These are phyloP conservation scores for Ilex paraguariensis DNA, from an alignment of 305 asterid genomes.

Conservation along the genomic window DNA sequence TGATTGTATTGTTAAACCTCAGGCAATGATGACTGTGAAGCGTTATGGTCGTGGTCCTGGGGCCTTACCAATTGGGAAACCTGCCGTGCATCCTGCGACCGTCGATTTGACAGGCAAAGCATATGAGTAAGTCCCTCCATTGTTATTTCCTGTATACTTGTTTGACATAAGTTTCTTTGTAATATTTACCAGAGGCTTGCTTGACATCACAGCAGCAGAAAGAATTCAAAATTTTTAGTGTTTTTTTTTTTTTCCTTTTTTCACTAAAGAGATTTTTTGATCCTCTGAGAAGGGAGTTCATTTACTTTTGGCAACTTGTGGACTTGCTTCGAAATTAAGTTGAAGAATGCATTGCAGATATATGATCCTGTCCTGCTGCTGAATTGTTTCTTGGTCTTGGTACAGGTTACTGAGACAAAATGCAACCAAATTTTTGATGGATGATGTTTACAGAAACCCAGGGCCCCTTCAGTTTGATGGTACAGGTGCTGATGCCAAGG, in stretches of 20 bases:
- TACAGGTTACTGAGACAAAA: constrained; percentile 78
- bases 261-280: too few relatives aligned
- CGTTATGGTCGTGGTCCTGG: constrained; percentile 83
- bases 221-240: too few relatives aligned
- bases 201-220: too few relatives aligned
- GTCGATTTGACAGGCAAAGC: constrained; percentile 94
- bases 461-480: constrained; percentile 97
- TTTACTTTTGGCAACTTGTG: too few relatives aligned
- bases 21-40: constrained; percentile 94
- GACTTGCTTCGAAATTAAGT: too few relatives aligned
- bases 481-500: constrained; percentile 91
- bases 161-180: too few relatives aligned
- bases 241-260: too few relatives aligned
- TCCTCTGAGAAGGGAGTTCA: too few relatives aligned
- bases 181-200: too few relatives aligned
- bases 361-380: constrained; percentile 64
- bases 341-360: too few relatives aligned
- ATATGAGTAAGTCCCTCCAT: constrained; percentile 51
- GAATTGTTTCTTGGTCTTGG: constrained; percentile 34
- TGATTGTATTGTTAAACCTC: constrained; percentile 6
- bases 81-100: constrained; percentile 88
- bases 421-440: constrained; percentile 74
- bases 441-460: constrained; percentile 90
- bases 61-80: constrained; percentile 60
- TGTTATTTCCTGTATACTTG: too few relatives aligned